Conservation (phyloP, 192 early-diverging fungal species). For the Gamsiella multidivaricata region DNA sequence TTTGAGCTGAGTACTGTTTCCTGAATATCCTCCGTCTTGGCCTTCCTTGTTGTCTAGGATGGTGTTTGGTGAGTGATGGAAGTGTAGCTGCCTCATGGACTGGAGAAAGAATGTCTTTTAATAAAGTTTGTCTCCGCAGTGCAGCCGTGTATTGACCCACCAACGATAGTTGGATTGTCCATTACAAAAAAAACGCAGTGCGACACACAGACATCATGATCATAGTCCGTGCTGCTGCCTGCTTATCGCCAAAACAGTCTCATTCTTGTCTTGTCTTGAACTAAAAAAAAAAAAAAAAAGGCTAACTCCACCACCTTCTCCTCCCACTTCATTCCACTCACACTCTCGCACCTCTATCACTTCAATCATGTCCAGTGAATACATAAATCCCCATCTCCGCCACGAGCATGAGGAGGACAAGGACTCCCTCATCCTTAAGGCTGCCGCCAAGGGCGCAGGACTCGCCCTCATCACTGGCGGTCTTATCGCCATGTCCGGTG, state of each 20-base stretch:
- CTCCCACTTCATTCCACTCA: neutral
- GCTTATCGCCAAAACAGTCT: too few relatives aligned
- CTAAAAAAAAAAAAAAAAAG: neutral
- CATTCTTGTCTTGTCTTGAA: too few relatives aligned
- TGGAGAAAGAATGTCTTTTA: too few relatives aligned
- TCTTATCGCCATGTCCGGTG: conserved; percentile 34
- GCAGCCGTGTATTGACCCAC: too few relatives aligned
- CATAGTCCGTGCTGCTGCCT: neutral
- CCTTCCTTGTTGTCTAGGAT: too few relatives aligned
- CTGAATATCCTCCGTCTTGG: too few relatives aligned
- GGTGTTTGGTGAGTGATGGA: too few relatives aligned
- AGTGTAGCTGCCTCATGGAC: neutral
- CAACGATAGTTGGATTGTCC: too few relatives aligned
- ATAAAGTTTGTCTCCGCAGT: too few relatives aligned
- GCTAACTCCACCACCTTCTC: neutral
- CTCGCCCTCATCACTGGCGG: conserved; percentile 42
- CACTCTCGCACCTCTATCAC: neutral
- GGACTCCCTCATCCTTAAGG: conserved; percentile 21
- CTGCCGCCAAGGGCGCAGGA: conserved; percentile 50
- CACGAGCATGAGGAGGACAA: conserved; percentile 13
- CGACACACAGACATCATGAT: neutral
- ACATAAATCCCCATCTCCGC: neutral
- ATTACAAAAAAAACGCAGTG: too few relatives aligned
- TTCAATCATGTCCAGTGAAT: conserved; percentile 6
- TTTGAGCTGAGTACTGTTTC: too few relatives aligned